These are phyloP conservation scores for Trichoderma oligosporum DNA, from an alignment of 2,329 filamentous ascomycete genomes.

Conservation along the genomic window DNA sequence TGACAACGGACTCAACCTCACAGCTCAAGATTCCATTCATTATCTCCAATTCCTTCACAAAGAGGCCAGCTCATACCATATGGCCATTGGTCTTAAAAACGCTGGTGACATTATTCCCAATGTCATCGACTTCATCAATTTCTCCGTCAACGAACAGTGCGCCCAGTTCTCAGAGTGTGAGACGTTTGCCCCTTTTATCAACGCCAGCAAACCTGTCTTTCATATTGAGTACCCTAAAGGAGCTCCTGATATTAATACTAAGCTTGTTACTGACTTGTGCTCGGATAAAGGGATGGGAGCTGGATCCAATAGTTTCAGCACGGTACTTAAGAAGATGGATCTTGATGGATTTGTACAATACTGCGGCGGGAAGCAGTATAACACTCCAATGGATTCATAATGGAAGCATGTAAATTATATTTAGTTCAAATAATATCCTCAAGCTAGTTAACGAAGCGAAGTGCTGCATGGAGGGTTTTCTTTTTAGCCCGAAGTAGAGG, in stretches of 20 bases:
- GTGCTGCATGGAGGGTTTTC: too few species aligned
- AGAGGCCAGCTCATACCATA: slow-evolving; percentile 49
- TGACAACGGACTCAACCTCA: slow-evolving; percentile 59
- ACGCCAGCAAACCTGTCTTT: slow-evolving; percentile 63
- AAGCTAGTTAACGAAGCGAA: too few species aligned
- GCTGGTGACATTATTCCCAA: slow-evolving; percentile 54
- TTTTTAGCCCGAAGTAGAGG: too few species aligned
- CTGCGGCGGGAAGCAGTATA: slow-evolving; percentile 41
- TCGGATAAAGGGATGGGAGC: slow-evolving; percentile 34
- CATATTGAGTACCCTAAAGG: slow-evolving; percentile 66
- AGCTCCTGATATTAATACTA: slow-evolving; percentile 36
- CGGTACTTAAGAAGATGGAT: slow-evolving; percentile 61
- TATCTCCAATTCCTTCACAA: slow-evolving; percentile 59
- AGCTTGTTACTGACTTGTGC: slow-evolving; percentile 43
- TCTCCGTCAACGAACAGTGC: slow-evolving; percentile 69
- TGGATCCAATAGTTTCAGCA: slow-evolving; percentile 54
- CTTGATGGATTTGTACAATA: slow-evolving; percentile 61
- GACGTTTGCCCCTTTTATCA: slow-evolving; percentile 54
- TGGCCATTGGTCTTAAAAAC: slow-evolving; percentile 68
- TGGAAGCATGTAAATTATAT: not conserved
- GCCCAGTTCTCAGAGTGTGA: slow-evolving; percentile 57
- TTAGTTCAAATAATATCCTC: too few species aligned
- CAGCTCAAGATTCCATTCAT: slow-evolving; percentile 50
- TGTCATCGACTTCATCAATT: slow-evolving; percentile 52
- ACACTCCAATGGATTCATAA: slow-evolving; percentile 21